Evolutionary conservation across 768 basidiomycete genomes (phyloP), one percentile per base, ranked within the genome.

Genomic region (Tylopilus sp.): DNA sequence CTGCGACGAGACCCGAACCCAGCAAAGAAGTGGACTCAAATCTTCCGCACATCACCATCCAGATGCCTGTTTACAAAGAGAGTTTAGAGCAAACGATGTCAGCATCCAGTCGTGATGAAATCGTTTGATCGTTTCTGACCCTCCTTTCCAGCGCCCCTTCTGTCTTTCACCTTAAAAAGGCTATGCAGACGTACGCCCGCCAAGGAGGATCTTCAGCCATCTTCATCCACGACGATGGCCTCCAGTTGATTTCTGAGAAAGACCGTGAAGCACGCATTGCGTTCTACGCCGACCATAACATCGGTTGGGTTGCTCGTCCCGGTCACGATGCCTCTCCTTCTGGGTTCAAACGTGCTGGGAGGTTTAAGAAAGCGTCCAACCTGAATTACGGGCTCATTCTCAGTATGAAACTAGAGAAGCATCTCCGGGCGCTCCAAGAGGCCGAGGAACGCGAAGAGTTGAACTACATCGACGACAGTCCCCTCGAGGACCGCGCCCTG

Each of bases 291-390:
- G 72, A 75, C 35, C 79, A 83, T 60, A 76, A 73, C 50, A 80
- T 84, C 40, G 83, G 77, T 17, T 85, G 78, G 73, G 78, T 82
- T 44, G 79, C 83, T 20, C 74, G 83, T 30, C 83, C 83, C 0
- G 67, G 62, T 48, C 80, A 85, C 8, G 23, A 40, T 0, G 50
- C 54, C 0, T 35, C 58, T 5, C 48, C 55, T 1, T 44, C 23
- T 15, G 69, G 63, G 5, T 69, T 69, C 50, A 71, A 68, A n/a
- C 69, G 73, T 26, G 67, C 86, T 0, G 92, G 93, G 8, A 79
- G 91, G 10, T 95, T 95, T 80, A 95, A 95, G 76, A 95, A 95
- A 66, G 91, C 91, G 2, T 86, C 83, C 25, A 95, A 95, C 68
- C 81, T 95, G 81, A 95, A 95, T 67, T 93, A 86, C 53, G 90